A percentile compares a stretch with the other conserved stretches of the same genome.
phyloP scores from a whole-genome alignment of 371 early-diverging fungal species.

The Mortierella sp. region DNA sequence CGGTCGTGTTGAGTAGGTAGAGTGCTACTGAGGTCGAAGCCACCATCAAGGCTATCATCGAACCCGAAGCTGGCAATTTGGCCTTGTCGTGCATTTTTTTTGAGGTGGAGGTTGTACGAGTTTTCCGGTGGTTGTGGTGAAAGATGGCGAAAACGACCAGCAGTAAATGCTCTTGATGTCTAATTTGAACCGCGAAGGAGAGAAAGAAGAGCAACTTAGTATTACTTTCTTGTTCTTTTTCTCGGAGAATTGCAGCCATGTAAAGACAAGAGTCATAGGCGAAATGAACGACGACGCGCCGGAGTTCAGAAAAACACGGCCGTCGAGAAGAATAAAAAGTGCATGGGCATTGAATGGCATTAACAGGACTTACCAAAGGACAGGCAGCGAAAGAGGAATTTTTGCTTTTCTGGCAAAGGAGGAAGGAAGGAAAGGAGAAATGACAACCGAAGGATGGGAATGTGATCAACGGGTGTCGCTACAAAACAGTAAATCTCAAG shows the following conservation, averaged over 20 bases:
- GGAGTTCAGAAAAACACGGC: background rate
- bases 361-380: background rate
- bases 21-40: conserved; percentile 42
- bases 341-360: background rate
- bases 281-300: background rate
- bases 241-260: background rate
- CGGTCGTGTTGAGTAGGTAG: conserved; percentile 49
- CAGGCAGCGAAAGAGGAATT: background rate
- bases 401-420: background rate
- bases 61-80: conserved; percentile 27
- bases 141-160: background rate
- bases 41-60: conserved; percentile 39
- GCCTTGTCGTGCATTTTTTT: conserved; percentile 25
- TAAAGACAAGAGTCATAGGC: background rate
- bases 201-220: background rate
- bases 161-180: background rate
- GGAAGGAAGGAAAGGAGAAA: background rate
- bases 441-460: background rate
- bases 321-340: background rate
- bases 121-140: background rate
- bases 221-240: background rate
- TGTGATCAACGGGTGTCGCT: background rate
- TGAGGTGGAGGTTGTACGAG: background rate
- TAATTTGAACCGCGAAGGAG: background rate
- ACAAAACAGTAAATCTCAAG: background rate